Conservation (phyloP, 2,329 filamentous ascomycete species). For the Cladosporium sp. region DNA sequence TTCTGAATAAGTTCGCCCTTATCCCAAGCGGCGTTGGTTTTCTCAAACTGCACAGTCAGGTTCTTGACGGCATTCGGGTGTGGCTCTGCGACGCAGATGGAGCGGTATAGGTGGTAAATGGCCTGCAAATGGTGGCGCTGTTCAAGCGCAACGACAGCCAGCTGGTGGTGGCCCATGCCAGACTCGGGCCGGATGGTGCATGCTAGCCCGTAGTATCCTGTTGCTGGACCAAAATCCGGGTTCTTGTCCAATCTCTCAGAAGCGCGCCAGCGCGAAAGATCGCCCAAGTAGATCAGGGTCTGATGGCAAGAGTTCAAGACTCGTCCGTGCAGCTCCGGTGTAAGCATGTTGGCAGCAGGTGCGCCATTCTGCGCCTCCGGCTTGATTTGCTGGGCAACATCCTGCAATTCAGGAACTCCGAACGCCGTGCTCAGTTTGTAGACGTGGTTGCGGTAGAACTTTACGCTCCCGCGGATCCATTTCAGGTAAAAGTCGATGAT, state of each 20-base stretch:
- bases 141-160: conserved; percentile 79
- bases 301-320: conserved; percentile 76
- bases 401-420: conserved; percentile 58
- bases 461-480: conserved; percentile 84
- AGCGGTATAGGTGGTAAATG: conserved; percentile 86
- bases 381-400: conserved; percentile 48
- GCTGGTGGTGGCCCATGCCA: conserved; percentile 84
- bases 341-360: conserved; percentile 15
- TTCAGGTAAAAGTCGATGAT: conserved; percentile 76
- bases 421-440: conserved; percentile 68
- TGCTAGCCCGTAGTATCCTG: conserved; percentile 83
- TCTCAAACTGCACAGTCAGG: conserved; percentile 75
- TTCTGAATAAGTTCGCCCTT: conserved; percentile 54
- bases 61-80: conserved; percentile 75
- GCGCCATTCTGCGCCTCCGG: conserved; percentile 31
- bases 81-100: conserved; percentile 71
- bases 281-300: conserved; percentile 82
- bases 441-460: conserved; percentile 85
- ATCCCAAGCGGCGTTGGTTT: conserved; percentile 58
- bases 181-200: conserved; percentile 74
- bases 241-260: conserved; percentile 70
- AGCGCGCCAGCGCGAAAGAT: conserved; percentile 83
- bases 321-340: conserved; percentile 54
- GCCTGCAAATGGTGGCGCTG: conserved; percentile 78
- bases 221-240: conserved; percentile 74